phyloP scores from a whole-genome alignment of 139 green algal species.

The Picocystis salinarum region DNA sequence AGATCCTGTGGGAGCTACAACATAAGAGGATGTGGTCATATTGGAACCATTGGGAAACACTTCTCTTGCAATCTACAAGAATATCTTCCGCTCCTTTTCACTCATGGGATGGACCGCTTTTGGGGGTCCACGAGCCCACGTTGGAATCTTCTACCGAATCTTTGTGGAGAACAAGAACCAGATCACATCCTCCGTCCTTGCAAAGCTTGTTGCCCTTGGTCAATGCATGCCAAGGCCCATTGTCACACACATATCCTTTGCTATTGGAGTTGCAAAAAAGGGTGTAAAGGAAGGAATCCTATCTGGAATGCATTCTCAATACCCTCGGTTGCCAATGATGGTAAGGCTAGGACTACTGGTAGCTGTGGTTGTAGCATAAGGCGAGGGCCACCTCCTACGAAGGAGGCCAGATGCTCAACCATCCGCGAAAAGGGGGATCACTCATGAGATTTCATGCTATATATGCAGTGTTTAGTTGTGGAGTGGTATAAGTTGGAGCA shows the following conservation, averaged over 20 bases:
- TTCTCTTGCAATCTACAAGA: no score
- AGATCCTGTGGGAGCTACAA: no score
- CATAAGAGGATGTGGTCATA: no score
- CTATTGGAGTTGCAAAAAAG: slow-evolving; percentile 57
- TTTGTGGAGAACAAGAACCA: slow-evolving; percentile 58
- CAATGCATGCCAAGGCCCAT: slow-evolving; percentile 67
- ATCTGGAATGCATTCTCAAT: slow-evolving; percentile 60
- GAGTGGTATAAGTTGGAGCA: no score
- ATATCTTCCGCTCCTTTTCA: slow-evolving; percentile 39
- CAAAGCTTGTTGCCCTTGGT: slow-evolving; percentile 70
- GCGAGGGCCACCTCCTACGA: no score
- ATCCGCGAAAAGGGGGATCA: no score
- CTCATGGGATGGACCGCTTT: slow-evolving; percentile 64
- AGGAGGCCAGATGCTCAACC: no score
- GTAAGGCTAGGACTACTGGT: slow-evolving; percentile 43
- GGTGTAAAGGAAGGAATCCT: slow-evolving; percentile 37
- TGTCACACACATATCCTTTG: slow-evolving; percentile 60
- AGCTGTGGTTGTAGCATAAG: no score
- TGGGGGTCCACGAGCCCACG: slow-evolving; percentile 58
- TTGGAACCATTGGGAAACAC: no score
- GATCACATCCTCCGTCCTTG: slow-evolving; percentile 49
- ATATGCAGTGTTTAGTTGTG: no score
- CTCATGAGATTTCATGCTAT: no score
- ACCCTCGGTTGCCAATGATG: slow-evolving; percentile 62
- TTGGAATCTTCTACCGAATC: slow-evolving; percentile 48